These are phyloP conservation scores for Phytophthora sp. DNA, from an alignment of 352 stramenopile genomes.

Conservation along the genomic window DNA sequence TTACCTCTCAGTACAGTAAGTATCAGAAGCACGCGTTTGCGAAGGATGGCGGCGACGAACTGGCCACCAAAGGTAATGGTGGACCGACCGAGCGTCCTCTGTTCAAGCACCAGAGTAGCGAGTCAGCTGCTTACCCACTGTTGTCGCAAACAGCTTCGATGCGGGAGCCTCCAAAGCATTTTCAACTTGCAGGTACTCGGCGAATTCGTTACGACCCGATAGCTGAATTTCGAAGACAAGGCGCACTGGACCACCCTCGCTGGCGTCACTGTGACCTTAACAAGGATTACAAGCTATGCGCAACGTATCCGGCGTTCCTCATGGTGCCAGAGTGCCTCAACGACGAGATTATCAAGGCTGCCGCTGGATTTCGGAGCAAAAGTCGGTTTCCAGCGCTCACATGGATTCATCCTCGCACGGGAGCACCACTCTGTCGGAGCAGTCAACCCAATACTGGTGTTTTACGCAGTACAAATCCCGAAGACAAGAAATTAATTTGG, in stretches of 20 bases:
- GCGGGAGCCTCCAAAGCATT: conserved; percentile 37
- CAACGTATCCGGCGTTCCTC: conserved; percentile 75
- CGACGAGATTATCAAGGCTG: conserved; percentile 75
- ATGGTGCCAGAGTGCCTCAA: conserved; percentile 66
- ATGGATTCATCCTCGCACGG: conserved; percentile 91
- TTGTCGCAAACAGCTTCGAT: conserved; percentile 28
- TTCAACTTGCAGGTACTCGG: conserved; percentile 48
- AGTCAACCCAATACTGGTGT: conserved; percentile 97
- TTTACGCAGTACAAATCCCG: conserved; percentile 89
- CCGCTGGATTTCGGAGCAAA: conserved; percentile 78
- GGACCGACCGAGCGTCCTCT: conserved; percentile 22
- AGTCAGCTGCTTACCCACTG: conserved; percentile 27
- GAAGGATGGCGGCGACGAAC: conserved; percentile 19
- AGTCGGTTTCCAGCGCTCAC: conserved; percentile 84
- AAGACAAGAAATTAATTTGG: conserved; percentile 93
- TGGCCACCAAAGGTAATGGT: conserved; percentile 12
- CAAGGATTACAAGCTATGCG: conserved; percentile 72
- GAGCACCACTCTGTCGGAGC: conserved; percentile 92
- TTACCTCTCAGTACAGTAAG: conserved; percentile 38
- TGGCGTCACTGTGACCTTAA: conserved; percentile 73
- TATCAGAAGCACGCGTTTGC: conserved; percentile 44
- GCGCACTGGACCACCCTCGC: conserved; percentile 63
- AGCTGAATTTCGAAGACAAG: conserved; percentile 67
- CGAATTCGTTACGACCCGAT: conserved; percentile 79
- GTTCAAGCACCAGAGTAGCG: conserved; percentile 56